phyloP scores from a whole-genome alignment of 2,329 filamentous ascomycete genomes.

The Chaetomium sp. region DNA sequence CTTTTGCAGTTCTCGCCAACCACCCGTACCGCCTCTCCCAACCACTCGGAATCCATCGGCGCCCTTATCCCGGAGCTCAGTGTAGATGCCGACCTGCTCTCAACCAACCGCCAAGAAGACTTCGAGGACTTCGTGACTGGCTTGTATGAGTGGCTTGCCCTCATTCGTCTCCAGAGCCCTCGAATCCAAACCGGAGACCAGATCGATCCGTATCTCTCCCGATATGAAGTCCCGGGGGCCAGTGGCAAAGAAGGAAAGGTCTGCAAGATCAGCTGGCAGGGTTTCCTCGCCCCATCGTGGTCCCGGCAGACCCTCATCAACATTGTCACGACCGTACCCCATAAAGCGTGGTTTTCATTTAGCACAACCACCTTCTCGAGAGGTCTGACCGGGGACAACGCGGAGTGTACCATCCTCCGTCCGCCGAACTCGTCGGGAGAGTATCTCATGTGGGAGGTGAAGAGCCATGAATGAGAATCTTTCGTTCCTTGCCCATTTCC shows the following conservation, averaged over 20 bases:
- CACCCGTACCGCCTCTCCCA: constrained; percentile 33
- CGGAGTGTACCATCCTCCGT: constrained; percentile 49
- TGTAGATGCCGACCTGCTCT: constrained; percentile 22
- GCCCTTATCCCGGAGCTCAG: constrained; percentile 23
- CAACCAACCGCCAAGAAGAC: constrained; percentile 39
- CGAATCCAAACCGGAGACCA: constrained; percentile 50
- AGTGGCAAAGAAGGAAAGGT: constrained; percentile 28
- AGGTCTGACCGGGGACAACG: constrained; percentile 36
- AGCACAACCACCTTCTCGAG: constrained; percentile 46
- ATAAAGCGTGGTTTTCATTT: constrained; percentile 49
- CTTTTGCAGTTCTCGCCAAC: constrained; percentile 39
- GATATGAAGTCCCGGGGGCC: constrained; percentile 53
- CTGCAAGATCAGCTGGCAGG: constrained; percentile 53
- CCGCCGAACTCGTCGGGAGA: constrained; percentile 43
- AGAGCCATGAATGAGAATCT: constrained; percentile 37
- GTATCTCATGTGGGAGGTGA: constrained; percentile 57
- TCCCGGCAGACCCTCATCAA: constrained; percentile 42
- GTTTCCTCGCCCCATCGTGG: constrained; percentile 51
- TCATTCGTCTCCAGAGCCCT: constrained; percentile 61
- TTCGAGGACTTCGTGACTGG: constrained; percentile 59
- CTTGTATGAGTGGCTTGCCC: constrained; percentile 66
- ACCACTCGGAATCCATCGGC: neutral
- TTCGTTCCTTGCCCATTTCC: constrained; percentile 15
- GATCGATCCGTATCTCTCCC: constrained; percentile 63
- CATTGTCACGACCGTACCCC: constrained; percentile 37